Percentiles rank a stretch among this genome's conserved stretches.
These are phyloP conservation scores for Grigorovia jiainica DNA, from an alignment of 805 yeast species.

Conservation along the genomic window DNA sequence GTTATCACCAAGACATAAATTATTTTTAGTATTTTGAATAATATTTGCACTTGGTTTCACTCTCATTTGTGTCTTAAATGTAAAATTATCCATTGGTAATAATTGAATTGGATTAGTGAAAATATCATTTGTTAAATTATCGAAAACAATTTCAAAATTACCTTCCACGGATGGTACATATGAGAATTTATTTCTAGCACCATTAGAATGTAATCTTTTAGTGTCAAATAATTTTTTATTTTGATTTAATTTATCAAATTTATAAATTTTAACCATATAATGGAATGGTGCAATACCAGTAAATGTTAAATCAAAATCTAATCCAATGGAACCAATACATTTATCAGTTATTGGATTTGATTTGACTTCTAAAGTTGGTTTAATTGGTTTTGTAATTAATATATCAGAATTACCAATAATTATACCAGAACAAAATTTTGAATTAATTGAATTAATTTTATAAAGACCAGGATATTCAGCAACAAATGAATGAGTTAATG, in stretches of 20 bases:
- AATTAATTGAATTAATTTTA: conserved; percentile 41
- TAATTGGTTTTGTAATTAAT: conserved; percentile 47
- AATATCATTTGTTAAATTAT: conserved; percentile 53
- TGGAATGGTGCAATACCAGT: conserved; percentile 79
- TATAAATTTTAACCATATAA: conserved; percentile 52
- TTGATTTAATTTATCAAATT: conserved; percentile 28
- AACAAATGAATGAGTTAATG: conserved; percentile 24
- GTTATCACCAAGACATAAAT: conserved; percentile 40
- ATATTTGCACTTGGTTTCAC: conserved; percentile 52
- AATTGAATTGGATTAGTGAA: conserved; percentile 37
- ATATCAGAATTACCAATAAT: conserved; percentile 48
- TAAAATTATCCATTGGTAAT: conserved; percentile 32
- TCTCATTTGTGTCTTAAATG: conserved; percentile 62
- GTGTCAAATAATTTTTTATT: conserved; percentile 28
- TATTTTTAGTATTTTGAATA: conserved; percentile 12
- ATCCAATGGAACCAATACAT: conserved; percentile 89
- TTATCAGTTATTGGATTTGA: conserved; percentile 58
- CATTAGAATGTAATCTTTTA: conserved; percentile 30
- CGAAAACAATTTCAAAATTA: conserved; percentile 63
- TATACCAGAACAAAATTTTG: conserved; percentile 59
- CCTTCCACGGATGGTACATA: conserved; percentile 81
- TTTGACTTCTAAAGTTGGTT: conserved; percentile 37
- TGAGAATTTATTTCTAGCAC: conserved; percentile 45
- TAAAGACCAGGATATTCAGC: conserved; percentile 61
- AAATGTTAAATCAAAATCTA: conserved; percentile 56